Conservation (phyloP, 495 filamentous ascomycete genomes). For the Cenococcum geophilum region DNA sequence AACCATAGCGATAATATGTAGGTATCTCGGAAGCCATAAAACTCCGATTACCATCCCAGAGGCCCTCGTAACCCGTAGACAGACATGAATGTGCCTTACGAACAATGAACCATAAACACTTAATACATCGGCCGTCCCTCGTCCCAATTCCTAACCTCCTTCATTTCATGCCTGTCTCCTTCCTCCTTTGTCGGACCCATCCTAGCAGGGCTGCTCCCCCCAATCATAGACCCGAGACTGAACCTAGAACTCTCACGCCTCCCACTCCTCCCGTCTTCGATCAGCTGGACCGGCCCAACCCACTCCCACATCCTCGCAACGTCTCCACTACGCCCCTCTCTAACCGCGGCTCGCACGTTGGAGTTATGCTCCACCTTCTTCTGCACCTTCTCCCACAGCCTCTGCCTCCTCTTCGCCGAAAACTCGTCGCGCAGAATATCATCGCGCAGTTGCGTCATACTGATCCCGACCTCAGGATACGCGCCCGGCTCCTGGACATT, state of each 20-base stretch:
- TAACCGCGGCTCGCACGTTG: conserved; percentile 79
- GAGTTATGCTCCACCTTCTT: conserved; percentile 85
- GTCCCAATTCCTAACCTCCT: conserved; percentile 24
- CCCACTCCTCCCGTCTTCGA: conserved; percentile 36
- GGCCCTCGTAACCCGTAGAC: not conserved
- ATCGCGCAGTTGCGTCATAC: conserved; percentile 82
- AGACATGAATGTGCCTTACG: not conserved
- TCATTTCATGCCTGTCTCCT: conserved; percentile 6
- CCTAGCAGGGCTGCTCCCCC: conserved; percentile 16
- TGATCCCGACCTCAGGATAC: conserved; percentile 66
- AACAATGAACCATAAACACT: not conserved
- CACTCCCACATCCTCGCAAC: conserved; percentile 91
- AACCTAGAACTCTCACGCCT: conserved; percentile 48
- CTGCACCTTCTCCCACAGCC: conserved; percentile 74
- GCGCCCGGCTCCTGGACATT: conserved; percentile 55
- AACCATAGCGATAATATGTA: too few species aligned
- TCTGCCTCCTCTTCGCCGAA: conserved; percentile 61
- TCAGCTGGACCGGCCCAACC: conserved; percentile 60
- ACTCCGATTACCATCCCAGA: not conserved
- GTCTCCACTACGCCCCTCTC: conserved; percentile 78
- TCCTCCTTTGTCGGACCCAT: not conserved
- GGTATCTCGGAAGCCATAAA: too few species aligned
- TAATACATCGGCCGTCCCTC: conserved; percentile 34
- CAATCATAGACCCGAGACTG: conserved; percentile 32
- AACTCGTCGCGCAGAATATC: conserved; percentile 84